Evolutionary conservation across 306 rosid species (phyloP).

Genomic region (Luffa aegyptiaca): DNA sequence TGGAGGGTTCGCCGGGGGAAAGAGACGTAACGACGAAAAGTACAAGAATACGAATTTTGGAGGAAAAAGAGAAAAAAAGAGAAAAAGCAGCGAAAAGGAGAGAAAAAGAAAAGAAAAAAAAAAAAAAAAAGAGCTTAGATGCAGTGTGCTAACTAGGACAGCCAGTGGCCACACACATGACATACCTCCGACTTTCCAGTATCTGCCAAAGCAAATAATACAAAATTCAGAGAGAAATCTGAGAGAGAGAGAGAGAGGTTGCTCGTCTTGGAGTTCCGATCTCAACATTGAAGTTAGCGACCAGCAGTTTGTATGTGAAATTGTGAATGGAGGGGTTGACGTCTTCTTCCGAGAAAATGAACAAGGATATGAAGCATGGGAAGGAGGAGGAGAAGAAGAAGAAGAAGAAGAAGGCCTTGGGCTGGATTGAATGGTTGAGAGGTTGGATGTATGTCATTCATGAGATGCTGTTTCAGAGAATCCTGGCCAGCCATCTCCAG

Average conservation of each 20-base stretch:
- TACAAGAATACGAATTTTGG: neutral
- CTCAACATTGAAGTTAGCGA: neutral
- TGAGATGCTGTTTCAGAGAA: slow-evolving; percentile 85
- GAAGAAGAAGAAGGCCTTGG: slow-evolving; percentile 48
- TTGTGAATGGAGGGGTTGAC: slow-evolving; percentile 31
- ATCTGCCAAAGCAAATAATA: neutral
- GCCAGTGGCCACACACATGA: neutral
- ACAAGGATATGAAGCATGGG: slow-evolving; percentile 26
- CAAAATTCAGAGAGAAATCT: neutral
- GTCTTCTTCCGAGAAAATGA: slow-evolving; percentile 26
- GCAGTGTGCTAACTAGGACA: neutral
- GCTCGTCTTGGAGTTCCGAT: neutral
- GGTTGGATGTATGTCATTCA: slow-evolving; percentile 55
- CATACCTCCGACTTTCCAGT: neutral
- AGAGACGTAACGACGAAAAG: neutral
- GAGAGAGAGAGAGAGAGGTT: neutral
- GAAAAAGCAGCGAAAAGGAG: neutral
- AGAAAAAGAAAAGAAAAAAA: neutral
- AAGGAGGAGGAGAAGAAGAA: neutral
- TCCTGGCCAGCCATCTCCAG: slow-evolving; percentile 71
- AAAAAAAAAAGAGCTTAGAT: neutral
- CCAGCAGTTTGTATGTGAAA: neutral
- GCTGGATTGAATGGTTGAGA: slow-evolving; percentile 84
- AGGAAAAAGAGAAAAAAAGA: neutral
- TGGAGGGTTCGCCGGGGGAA: neutral